phyloP scores from a whole-genome alignment of 2,329 filamentous ascomycete genomes.

The Dryadomyces quercus-mongolicae region DNA sequence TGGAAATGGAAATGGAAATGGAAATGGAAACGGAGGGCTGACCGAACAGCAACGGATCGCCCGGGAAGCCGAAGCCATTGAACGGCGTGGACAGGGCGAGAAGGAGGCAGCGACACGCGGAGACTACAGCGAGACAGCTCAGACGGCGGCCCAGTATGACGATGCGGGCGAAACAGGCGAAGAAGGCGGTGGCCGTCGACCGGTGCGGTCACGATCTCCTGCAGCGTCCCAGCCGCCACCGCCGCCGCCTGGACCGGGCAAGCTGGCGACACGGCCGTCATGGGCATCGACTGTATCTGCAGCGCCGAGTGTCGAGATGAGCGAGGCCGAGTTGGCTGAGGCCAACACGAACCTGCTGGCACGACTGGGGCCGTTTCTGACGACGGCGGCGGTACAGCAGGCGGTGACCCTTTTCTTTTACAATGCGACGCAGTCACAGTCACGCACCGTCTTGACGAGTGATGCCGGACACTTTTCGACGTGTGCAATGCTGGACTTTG shows the following conservation, averaged over 20 bases:
- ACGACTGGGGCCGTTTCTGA: slow-evolving; percentile 78
- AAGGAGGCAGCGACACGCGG: slow-evolving; percentile 58
- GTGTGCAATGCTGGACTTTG: slow-evolving; percentile 71
- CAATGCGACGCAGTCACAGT: slow-evolving; percentile 70
- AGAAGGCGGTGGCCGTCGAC: background rate
- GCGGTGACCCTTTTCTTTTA: slow-evolving; percentile 94
- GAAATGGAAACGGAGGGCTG: slow-evolving; percentile 24
- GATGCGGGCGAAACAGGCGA: slow-evolving; percentile 15
- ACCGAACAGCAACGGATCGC: slow-evolving; percentile 53
- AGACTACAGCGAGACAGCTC: slow-evolving; percentile 57
- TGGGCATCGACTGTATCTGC: background rate
- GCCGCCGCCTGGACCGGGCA: background rate
- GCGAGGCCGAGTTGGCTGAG: slow-evolving; percentile 58
- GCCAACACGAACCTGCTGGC: slow-evolving; percentile 85
- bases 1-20: slow-evolving; percentile 10
- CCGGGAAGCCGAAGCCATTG: slow-evolving; percentile 64
- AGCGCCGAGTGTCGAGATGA: slow-evolving; percentile 40
- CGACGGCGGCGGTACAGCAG: slow-evolving; percentile 62
- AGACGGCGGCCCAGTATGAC: slow-evolving; percentile 16
- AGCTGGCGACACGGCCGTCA: slow-evolving; percentile 24
- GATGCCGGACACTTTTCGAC: slow-evolving; percentile 80
- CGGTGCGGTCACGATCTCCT: background rate
- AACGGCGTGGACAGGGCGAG: slow-evolving; percentile 59
- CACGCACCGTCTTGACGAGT: slow-evolving; percentile 73
- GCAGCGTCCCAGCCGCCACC: too few relatives aligned